Evolutionary conservation across 345 rosid genomes (phyloP).

Genomic region (Eucalyptus fibrosa): DNA sequence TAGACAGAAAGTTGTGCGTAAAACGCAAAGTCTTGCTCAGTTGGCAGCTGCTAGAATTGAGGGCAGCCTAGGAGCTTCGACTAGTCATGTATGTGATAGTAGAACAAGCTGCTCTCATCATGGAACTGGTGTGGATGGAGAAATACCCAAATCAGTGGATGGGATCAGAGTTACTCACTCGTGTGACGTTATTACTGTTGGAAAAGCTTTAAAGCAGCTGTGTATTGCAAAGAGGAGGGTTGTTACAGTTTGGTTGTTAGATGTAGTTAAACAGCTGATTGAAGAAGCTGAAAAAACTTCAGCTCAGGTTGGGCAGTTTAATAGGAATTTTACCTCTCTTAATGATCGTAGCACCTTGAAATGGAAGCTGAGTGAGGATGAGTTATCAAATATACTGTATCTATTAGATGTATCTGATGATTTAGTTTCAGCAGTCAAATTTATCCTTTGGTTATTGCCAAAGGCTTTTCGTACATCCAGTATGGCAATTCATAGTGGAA

Average conservation of each 20-base stretch:
- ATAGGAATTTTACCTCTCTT: constrained; percentile 35
- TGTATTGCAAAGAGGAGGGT: constrained; percentile 67
- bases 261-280: constrained; percentile 57
- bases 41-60: constrained; percentile 91
- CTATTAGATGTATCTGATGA: constrained; percentile 74
- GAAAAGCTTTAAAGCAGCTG: constrained; percentile 63
- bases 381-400: constrained; percentile 62
- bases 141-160: constrained; percentile 38
- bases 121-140: constrained; percentile 54
- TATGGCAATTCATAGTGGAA: constrained; percentile 60
- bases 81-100: constrained; percentile 83
- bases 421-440: constrained; percentile 58
- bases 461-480: constrained; percentile 49
- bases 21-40: constrained; percentile 86
- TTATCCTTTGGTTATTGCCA: constrained; percentile 89
- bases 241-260: constrained; percentile 66
- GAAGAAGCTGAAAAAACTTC: constrained; percentile 67
- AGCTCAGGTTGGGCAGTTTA: constrained; percentile 45
- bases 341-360: constrained; percentile 45
- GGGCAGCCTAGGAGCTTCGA: constrained; percentile 95
- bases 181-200: constrained; percentile 58
- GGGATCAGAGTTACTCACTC: constrained; percentile 26
- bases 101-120: constrained; percentile 79
- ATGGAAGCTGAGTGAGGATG: constrained; percentile 94
- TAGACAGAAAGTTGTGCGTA: constrained; percentile 80